Conservation (phyloP, 805 yeast species). For the Barnettozyma pratensis region DNA sequence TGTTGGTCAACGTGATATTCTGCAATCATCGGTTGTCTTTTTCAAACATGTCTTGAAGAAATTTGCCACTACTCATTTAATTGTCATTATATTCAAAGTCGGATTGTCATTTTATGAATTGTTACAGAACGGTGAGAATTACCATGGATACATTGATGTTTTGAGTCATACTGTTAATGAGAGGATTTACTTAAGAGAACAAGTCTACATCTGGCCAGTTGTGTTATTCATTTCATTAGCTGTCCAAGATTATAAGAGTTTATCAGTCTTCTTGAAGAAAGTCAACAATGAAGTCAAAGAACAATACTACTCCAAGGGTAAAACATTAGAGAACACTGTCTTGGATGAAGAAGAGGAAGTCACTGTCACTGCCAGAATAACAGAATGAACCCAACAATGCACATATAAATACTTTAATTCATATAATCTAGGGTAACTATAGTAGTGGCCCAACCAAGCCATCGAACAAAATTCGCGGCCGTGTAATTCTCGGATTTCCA, state of each 20-base stretch:
- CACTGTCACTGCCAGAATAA: too few species aligned
- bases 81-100: conserved; percentile 16
- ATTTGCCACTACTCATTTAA: conserved; percentile 2
- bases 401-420: too few species aligned
- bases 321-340: conserved; percentile 38
- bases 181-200: not conserved
- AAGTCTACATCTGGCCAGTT: conserved; percentile 21
- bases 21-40: not conserved
- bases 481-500: too few species aligned
- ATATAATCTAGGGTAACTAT: too few species aligned
- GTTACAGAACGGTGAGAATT: conserved; percentile 10
- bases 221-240: conserved; percentile 7
- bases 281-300: conserved; percentile 47
- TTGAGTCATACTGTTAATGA: conserved; percentile 9
- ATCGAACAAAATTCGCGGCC: not conserved
- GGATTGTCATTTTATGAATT: conserved; percentile 17
- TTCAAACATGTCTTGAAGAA: conserved; percentile 2
- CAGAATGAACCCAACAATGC: too few species aligned
- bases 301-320: conserved; percentile 52
- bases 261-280: conserved; percentile 6
- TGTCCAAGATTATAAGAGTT: not conserved
- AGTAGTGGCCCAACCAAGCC: too few species aligned
- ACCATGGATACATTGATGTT: conserved; percentile 15
- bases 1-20: not conserved
- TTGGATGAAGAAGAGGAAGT: not conserved